Evolutionary conservation across 2,329 filamentous ascomycete species (phyloP).

Genomic region (Pseudocercospora pini-densiflorae): DNA sequence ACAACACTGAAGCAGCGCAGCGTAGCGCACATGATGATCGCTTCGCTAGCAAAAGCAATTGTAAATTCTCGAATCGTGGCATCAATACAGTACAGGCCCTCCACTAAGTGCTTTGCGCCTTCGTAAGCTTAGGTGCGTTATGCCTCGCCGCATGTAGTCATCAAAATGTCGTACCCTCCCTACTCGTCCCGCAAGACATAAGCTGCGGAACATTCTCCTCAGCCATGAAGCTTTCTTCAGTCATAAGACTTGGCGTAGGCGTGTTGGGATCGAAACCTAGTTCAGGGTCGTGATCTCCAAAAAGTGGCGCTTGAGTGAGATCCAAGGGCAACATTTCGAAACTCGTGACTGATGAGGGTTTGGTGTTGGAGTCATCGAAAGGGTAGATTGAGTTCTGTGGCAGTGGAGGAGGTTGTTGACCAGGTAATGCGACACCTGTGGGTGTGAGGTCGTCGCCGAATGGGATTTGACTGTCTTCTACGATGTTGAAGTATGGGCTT

Average conservation of each 20-base stretch:
- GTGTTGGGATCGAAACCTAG: constrained; percentile 29
- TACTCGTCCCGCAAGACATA: constrained; percentile 22
- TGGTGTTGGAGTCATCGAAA: constrained; percentile 13
- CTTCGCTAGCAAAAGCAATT: neutral
- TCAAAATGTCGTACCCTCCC: constrained; percentile 27
- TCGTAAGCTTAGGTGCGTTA: neutral
- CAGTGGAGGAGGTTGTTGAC: neutral
- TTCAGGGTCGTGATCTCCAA: constrained; percentile 27
- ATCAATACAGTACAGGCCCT: neutral
- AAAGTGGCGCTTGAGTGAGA: constrained; percentile 20
- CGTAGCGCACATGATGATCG: neutral
- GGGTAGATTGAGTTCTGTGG: constrained; percentile 9
- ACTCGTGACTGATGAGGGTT: constrained; percentile 9
- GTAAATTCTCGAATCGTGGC: neutral
- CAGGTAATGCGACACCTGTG: neutral
- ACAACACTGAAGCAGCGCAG: neutral
- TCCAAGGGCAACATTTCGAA: constrained; percentile 25
- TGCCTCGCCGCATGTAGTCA: neutral
- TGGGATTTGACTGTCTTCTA: constrained; percentile 8
- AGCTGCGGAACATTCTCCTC: constrained; percentile 27
- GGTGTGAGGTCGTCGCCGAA: neutral
- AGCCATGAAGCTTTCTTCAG: constrained; percentile 36
- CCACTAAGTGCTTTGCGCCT: neutral
- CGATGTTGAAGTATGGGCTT: constrained; percentile 20
- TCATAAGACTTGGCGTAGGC: constrained; percentile 36